Evolutionary conservation across 2,329 filamentous ascomycete species (phyloP), one percentile per base, ranked within the genome.

Genomic region (Colletotrichum somersetense): DNA sequence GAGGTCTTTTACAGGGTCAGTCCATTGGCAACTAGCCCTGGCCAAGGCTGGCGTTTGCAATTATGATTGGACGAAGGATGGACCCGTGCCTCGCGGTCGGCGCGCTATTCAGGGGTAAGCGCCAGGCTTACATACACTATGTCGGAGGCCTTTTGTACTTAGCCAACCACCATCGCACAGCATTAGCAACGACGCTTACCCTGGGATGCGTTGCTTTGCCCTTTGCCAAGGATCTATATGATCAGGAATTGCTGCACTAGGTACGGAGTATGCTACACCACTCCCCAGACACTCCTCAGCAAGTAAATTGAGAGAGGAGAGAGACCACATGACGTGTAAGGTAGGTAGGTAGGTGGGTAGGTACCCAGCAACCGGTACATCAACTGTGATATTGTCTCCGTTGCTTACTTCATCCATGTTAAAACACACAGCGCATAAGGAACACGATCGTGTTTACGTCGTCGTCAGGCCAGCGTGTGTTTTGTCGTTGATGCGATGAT

Each of bases 51-150:
- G 68, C 68, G 68, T 52, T 53, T 71, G 42, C 11, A 33, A 42
- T 26, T 42, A 20, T 67, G 42, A 68, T 68, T 71, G 68, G 68
- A 26, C 20, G 40, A 2, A 18, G n/a, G 18, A 30, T 8, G 1
- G 8, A 44, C 16, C 30, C 40, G 63, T 67, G 56, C 63, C 63
- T 71, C 67, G 65, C 42, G 44, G 57, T 44, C 44, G 40, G 50
- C 48, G 50, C 55, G 63, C 48, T n/a, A 23, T 61, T 20, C 42
- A 71, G 64, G 64, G 68, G 57, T 44, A 57, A 46, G 26, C 50
- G 42, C 68, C 62, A 11, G n/a, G 46, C 50, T 40, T 23, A 30
- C 30, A 30, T 30, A 30, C 30, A 30, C 30, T 4, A 10, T 38
- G 42, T 35, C 35, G 30, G 26, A 40, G 42, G 58, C 23, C 50